These are phyloP conservation scores for Candida tibetensis DNA, from an alignment of 805 yeast species.

Conservation along the genomic window DNA sequence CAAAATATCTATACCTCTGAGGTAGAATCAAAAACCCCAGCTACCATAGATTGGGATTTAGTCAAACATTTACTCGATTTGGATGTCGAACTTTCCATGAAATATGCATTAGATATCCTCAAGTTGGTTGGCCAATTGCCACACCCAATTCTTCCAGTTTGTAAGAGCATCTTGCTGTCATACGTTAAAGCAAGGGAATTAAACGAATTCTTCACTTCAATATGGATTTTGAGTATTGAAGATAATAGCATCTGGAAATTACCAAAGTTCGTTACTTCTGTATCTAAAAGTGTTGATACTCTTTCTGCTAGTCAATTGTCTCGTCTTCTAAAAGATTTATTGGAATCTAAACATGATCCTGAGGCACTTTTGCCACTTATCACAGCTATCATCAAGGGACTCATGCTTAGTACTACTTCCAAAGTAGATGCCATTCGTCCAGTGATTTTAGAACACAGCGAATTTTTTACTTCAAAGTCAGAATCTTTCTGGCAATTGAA, in stretches of 20 bases:
- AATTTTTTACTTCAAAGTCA: constrained; percentile 14
- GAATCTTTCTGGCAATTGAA: constrained; percentile 43
- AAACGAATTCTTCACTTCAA: constrained; percentile 40
- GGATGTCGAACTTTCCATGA: constrained; percentile 58
- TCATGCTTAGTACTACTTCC: constrained; percentile 29
- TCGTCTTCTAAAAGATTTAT: constrained; percentile 8
- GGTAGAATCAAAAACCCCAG: constrained; percentile 11
- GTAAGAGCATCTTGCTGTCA: constrained; percentile 41
- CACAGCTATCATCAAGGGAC: constrained; percentile 36
- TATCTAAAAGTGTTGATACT: constrained; percentile 40
- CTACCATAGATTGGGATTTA: constrained; percentile 41
- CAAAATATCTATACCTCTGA: constrained; percentile 36
- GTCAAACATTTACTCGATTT: constrained; percentile 47
- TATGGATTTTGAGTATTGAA: constrained; percentile 39
- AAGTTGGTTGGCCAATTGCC: constrained; percentile 8
- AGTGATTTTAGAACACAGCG: constrained; percentile 7
- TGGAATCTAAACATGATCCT: constrained; percentile 1
- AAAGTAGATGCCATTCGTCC: constrained; percentile 15
- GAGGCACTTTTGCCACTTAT: constrained; percentile 11
- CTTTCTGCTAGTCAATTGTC: constrained; percentile 49
- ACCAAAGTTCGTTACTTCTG: constrained; percentile 27
- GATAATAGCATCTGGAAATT: constrained; percentile 22
- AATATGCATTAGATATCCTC: constrained; percentile 36
- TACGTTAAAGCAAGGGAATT: constrained; percentile 59
- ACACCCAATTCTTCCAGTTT: constrained; percentile 13